These are phyloP conservation scores for Collybiopsis confluens DNA, from an alignment of 768 basidiomycete genomes.

Conservation along the genomic window DNA sequence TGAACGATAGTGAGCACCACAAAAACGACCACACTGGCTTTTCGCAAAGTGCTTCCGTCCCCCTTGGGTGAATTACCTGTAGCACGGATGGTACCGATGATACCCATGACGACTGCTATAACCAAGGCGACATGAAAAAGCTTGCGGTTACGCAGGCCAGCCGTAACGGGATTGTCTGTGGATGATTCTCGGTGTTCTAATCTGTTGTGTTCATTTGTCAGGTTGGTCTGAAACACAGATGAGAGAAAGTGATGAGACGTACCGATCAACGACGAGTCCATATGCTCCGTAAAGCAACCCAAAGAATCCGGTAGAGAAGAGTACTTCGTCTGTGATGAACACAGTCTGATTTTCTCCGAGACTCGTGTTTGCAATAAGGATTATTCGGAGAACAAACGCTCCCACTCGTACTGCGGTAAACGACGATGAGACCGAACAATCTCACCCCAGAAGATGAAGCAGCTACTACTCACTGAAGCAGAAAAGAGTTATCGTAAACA, in stretches of 20 bases:
- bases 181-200: too few relatives aligned
- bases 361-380: conserved; percentile 25
- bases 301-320: conserved; percentile 39
- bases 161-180: neutral
- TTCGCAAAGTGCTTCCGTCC: conserved; percentile 22
- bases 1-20: conserved; percentile 30
- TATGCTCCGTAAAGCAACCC: conserved; percentile 39
- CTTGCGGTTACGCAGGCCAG: conserved; percentile 23
- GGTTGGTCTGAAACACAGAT: too few relatives aligned
- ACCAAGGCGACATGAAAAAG: conserved; percentile 26
- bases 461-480: conserved; percentile 18
- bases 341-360: conserved; percentile 27
- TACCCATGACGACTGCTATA: conserved; percentile 29
- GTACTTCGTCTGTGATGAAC: conserved; percentile 32
- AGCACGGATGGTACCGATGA: conserved; percentile 21
- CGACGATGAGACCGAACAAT: neutral
- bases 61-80: conserved; percentile 11
- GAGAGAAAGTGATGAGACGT: too few relatives aligned
- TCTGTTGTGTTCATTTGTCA: too few relatives aligned
- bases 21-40: conserved; percentile 31
- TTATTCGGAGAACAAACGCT: conserved; percentile 36
- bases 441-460: too few relatives aligned
- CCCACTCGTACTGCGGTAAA: conserved; percentile 30
- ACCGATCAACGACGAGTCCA: conserved; percentile 39
- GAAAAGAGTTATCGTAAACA: conserved; percentile 22